Base-by-base conservation (phyloP, 495 filamentous ascomycete species). In the Penicillium pancosmium region DNA sequence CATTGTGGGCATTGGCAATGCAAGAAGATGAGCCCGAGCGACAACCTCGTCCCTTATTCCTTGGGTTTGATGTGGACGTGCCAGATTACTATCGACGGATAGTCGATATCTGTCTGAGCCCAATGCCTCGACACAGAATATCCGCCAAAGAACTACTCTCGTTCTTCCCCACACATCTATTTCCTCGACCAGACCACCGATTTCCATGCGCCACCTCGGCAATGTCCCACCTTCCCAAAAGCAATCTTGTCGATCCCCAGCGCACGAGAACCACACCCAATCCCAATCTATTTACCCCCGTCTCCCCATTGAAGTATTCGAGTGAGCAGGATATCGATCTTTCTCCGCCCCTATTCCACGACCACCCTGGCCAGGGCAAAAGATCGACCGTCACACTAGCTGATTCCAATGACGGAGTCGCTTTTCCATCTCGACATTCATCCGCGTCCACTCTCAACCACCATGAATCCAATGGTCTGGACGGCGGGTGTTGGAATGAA, bases 21-120 rank as follows among this genome's bases (percentile, higher is more conserved):
- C 84, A 91, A 59, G 83, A 91, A 40, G 94, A 97, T 63, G 94
- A 98, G 63, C 94, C 94, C 5, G 94, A 98, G 69, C 80, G 84
- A 16, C 83, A 88, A 51, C 82, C 78, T 43, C 84, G 91, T n/a
- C 94, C 94, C 1, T 72, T 98, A 56, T 65, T 70, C 15, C 66
- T 83, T 36, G 64, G 74, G 18, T 63, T 70, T 1, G 75, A 81
- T 16, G 59, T 74, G 8, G 73, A 79, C 40, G 74, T 88, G 5
- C 86, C 86, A 2, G 73, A 80, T 18, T 88, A 88, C 59, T 88
- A 81, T 67, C 75, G 78, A 58, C 75, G 79, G 27, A 55, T 88
- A 15, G 83, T 87, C n/a, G 73, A 78, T 16, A 78, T 80, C 50
- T 88, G 86, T 61, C 72, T 89, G 23, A 82, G 75, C 55, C 75